Conservation (phyloP, 192 early-diverging fungal genomes). For the Gamsiella multidivaricata region DNA sequence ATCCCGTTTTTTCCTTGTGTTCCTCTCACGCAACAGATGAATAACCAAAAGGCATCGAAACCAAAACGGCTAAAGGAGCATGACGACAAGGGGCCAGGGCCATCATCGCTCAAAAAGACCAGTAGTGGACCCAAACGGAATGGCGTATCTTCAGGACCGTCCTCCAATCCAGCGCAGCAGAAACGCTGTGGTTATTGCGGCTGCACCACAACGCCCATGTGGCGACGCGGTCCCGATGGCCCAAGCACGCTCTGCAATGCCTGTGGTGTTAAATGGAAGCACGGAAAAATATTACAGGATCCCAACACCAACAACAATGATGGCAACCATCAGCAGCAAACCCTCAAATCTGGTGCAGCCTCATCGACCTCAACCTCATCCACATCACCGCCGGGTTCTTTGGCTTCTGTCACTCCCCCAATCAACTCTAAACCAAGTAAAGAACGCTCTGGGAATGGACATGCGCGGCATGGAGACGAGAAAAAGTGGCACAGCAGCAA, state of each 20-base stretch:
- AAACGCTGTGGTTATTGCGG: constrained; percentile 74
- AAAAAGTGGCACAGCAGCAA: background rate
- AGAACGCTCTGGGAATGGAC: background rate
- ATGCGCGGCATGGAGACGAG: background rate
- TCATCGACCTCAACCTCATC: background rate
- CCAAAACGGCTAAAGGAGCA: constrained; percentile 16
- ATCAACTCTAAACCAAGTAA: constrained; percentile 11
- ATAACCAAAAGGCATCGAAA: background rate
- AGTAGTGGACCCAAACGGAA: constrained; percentile 3
- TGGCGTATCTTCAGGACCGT: constrained; percentile 3
- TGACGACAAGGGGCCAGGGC: constrained; percentile 7
- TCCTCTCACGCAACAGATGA: background rate
- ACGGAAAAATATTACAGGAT: constrained; percentile 68
- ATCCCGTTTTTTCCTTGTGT: background rate
- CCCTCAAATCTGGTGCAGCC: background rate
- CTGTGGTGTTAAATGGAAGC: constrained; percentile 82
- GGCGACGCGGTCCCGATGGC: constrained; percentile 79
- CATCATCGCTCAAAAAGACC: background rate
- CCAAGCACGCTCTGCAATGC: constrained; percentile 80
- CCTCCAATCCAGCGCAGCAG: background rate
- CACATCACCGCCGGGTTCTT: background rate
- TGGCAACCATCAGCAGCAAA: constrained; percentile 74
- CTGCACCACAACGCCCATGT: constrained; percentile 77
- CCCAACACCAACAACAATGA: constrained; percentile 29
- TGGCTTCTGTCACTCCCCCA: constrained; percentile 2